Base-by-base conservation (phyloP, 371 early-diverging fungal species). In the Mortierella sp. region DNA sequence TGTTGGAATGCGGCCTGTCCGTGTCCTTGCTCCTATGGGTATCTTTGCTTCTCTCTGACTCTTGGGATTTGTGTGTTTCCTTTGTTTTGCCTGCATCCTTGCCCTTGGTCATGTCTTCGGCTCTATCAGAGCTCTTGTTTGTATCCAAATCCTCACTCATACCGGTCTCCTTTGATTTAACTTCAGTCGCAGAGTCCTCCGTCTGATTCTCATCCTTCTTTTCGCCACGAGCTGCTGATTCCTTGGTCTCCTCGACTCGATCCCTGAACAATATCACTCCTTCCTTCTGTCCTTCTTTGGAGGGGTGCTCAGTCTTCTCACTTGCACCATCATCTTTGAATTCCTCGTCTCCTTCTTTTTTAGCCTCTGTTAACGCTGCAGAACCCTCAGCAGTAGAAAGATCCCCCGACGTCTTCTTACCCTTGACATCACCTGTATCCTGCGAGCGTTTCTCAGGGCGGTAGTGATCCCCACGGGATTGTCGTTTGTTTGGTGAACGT, bases 381-480 rank as follows among this genome's bases (percentile, higher is more conserved):
- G n/a, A n/a, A n/a, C n/a, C n/a, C n/a, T n/a, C n/a, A n/a, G n/a
- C n/a, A n/a, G n/a, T n/a, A n/a, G n/a, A 16, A 16, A 37, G 16
- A 19, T 56, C 63, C 60, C 52, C 22, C 40, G 2, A 5, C 1
- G 45, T 52, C 43, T 66, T 66, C 34, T 13, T 47, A 28, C 27
- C 29, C 24, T 57, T 51, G 12, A 28, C 3, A 3, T 52, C 57
- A 22, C 54, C 54, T 13, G 24, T 29, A 39, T 57, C 60, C 9
- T 54, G 53, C 9, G 52, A 1, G 16, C 63, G 70, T 16, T 53
- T 44, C 3, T 69, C 70, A 8, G 63, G 59, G 3, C 50, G 46
- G 44, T 69, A 58, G 16, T 57, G 63, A 12, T 60, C 63, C 25
- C 58, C 71, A 14, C 59, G 58, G 6, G 40, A n/a, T 13, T 40